Evolutionary conservation across 768 basidiomycete genomes (phyloP).

Genomic region (Lenzites betulinus): DNA sequence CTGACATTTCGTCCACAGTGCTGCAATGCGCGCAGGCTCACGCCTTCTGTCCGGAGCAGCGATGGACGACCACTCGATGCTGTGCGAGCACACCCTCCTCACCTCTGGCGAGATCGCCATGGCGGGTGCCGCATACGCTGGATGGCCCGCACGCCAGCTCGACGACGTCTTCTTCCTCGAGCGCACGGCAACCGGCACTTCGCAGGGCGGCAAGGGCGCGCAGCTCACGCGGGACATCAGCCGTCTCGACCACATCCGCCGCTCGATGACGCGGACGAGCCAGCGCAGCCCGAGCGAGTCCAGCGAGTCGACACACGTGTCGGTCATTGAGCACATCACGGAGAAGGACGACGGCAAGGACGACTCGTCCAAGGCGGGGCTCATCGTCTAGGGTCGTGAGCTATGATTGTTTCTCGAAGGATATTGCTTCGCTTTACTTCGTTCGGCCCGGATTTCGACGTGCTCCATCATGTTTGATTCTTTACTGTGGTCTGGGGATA

Average conservation of each 20-base stretch:
- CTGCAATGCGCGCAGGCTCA: conserved; percentile 48
- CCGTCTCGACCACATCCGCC: conserved; percentile 13
- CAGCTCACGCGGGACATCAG: conserved; percentile 4
- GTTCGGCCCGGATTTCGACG: too few species aligned
- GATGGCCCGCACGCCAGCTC: conserved; percentile 46
- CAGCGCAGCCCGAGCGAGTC: background rate
- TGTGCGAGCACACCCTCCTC: conserved; percentile 49
- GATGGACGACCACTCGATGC: conserved; percentile 52
- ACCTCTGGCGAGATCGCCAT: conserved; percentile 51
- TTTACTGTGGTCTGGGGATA: background rate
- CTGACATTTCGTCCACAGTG: conserved; percentile 26
- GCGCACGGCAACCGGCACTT: conserved; percentile 2
- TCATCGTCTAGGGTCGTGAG: background rate
- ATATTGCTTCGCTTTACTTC: background rate
- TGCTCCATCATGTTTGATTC: background rate
- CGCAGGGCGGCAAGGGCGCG: background rate
- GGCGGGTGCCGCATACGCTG: conserved; percentile 40
- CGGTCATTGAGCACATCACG: background rate
- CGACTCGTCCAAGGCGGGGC: background rate
- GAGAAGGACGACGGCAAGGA: conserved; percentile 1
- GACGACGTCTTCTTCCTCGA: conserved; percentile 19
- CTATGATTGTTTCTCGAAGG: too few species aligned
- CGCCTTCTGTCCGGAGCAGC: conserved; percentile 50
- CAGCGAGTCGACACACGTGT: background rate
- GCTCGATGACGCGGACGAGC: conserved; percentile 8